Evolutionary conservation across 148 eudicot species (phyloP), one percentile per base, ranked within the genome.

Genomic region (Fagopyrum tataricum): DNA sequence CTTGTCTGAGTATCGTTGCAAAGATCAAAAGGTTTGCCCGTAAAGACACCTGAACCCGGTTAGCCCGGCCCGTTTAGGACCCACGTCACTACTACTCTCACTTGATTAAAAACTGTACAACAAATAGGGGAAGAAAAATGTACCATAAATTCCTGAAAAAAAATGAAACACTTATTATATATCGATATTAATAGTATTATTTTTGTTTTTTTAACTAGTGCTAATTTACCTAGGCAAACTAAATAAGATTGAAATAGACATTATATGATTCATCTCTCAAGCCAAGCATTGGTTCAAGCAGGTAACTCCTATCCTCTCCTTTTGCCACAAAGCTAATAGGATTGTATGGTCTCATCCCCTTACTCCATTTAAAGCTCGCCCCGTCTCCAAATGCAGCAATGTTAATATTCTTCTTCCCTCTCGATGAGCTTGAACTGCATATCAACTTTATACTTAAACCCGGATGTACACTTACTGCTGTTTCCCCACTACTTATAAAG

Each of bases 291-390:
- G 99, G 99, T 75, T 85, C 82, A 66, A 95, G 83, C 71, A 92
- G 69, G 64, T 88, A 95, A 75, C 87, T 85, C 72, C 96, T 82
- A 18, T 44, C 82, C 31, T 44, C 72, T 26, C 99, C 99, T 76
- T 85, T 92, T 0, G 91, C 97, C 59, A 92, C 76, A 69, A 95
- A 95, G 78, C 96, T 88, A 20, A 90, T 87, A 23, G 94, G 92
- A 86, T 88, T 79, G 75, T 90, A 90, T 44, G 82, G 64, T 76
- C 84, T 85, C 2, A 85, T 59, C 17, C 97, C 97, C 44, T 82
- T 74, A 12, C 58, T 74, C 82, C 86, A 75, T 8, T 41, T 6
- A 68, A 90, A 92, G 80, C 96, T 90, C 5, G 86, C 76, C 0
- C 78, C 87, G 37, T 80, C 70, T 13, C 70, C 78, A 40, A 89